Evolutionary conservation across 1,139 yeast genomes (phyloP).

Genomic region (Geotrichum candidum): DNA sequence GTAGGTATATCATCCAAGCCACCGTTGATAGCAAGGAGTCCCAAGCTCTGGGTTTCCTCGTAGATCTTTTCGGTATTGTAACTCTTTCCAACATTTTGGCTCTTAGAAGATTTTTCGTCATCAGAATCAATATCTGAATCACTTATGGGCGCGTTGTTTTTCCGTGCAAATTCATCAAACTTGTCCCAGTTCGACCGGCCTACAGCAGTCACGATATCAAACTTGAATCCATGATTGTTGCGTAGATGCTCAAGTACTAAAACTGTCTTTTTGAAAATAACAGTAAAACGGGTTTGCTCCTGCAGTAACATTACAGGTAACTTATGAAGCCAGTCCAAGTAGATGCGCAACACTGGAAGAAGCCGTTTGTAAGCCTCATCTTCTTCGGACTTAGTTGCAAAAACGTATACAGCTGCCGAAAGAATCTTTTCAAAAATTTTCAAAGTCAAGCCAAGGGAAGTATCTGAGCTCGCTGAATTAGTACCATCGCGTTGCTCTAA

Average conservation of each 20-base stretch:
- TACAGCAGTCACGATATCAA: constrained; percentile 17
- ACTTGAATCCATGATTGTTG: constrained; percentile 12
- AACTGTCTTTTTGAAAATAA: not conserved
- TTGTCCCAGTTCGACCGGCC: constrained; percentile 16
- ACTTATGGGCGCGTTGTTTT: not conserved
- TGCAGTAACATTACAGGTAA: not conserved
- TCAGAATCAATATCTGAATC: constrained; percentile 7
- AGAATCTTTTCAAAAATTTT: constrained; percentile 12
- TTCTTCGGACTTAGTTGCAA: not conserved
- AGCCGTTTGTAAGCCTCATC: not conserved
- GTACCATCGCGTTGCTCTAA: constrained; percentile 9
- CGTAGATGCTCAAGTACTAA: constrained; percentile 12
- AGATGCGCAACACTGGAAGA: constrained; percentile 12
- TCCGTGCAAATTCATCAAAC: constrained; percentile 12
- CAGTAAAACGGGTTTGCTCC: not conserved
- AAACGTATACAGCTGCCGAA: constrained; percentile 1
- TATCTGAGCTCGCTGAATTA: not conserved
- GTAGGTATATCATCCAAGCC: constrained; percentile 18
- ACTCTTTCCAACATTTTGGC: not conserved
- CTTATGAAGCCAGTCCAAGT: constrained; percentile 17
- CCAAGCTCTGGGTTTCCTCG: constrained; percentile 17
- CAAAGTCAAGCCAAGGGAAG: constrained; percentile 5
- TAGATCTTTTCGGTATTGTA: not conserved
- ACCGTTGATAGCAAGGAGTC: constrained; percentile 16
- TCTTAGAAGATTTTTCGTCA: not conserved